phyloP scores from a whole-genome alignment of 179 eudicot genomes.

The Spinacia oleracea region DNA sequence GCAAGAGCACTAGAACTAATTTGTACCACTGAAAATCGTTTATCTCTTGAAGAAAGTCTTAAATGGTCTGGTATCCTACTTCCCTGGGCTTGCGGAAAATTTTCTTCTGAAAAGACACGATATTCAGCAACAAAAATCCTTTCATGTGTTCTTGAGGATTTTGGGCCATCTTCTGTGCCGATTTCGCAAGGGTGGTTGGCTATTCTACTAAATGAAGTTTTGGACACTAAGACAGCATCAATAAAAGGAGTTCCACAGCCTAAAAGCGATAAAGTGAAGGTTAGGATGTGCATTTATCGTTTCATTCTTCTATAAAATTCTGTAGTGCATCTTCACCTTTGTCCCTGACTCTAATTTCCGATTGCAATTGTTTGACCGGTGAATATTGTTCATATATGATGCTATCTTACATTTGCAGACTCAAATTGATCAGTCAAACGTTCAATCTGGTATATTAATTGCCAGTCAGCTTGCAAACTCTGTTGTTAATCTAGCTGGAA shows the following conservation, averaged over 20 bases:
- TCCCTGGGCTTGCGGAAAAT: constrained; percentile 79
- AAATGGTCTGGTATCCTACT: constrained; percentile 86
- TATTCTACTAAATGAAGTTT: constrained; percentile 68
- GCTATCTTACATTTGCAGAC: constrained; percentile 58
- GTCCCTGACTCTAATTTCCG: neutral
- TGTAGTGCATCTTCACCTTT: neutral
- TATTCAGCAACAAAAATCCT: constrained; percentile 75
- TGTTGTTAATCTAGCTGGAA: constrained; percentile 81
- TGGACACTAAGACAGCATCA: constrained; percentile 51
- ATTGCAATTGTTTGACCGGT: neutral
- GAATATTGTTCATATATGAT: constrained; percentile 5
- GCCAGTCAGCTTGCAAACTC: constrained; percentile 72
- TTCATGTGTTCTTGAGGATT: constrained; percentile 76
- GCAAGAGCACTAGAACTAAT: constrained; percentile 86
- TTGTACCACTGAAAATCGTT: constrained; percentile 53
- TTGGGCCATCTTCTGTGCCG: constrained; percentile 81
- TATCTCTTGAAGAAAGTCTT: constrained; percentile 93
- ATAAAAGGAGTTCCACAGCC: constrained; percentile 60
- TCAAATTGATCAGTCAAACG: constrained; percentile 80
- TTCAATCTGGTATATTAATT: constrained; percentile 60
- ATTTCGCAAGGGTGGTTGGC: constrained; percentile 96
- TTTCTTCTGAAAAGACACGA: constrained; percentile 58
- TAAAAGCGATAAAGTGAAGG: constrained; percentile 83
- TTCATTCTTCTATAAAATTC: neutral
- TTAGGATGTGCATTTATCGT: constrained; percentile 25